These are phyloP conservation scores for Taiozyma sp. DNA, from an alignment of 1,139 yeast species.

Conservation along the genomic window DNA sequence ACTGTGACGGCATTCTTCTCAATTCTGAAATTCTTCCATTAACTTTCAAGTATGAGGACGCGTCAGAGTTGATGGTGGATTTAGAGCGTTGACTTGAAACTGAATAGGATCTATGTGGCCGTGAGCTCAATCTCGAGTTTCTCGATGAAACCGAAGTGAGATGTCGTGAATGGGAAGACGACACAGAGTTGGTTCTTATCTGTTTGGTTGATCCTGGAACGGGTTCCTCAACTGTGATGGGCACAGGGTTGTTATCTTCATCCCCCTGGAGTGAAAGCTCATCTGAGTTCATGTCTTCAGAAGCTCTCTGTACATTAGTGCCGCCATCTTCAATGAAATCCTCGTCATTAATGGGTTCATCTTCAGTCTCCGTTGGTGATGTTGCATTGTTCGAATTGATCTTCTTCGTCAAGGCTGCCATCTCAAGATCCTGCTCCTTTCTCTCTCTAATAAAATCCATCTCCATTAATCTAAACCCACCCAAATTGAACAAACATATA, in stretches of 20 bases:
- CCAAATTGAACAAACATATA: constrained; percentile 65
- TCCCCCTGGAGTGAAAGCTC: not conserved
- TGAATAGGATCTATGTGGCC: not conserved
- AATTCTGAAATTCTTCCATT: constrained; percentile 14
- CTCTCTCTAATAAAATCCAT: constrained; percentile 47
- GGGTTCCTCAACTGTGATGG: not conserved
- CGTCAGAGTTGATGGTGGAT: not conserved
- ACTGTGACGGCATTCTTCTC: constrained; percentile 44
- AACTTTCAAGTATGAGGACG: not conserved
- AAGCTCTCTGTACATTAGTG: not conserved
- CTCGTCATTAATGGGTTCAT: not conserved
- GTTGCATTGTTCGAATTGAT: not conserved
- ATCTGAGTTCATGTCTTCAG: not conserved
- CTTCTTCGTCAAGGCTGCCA: not conserved
- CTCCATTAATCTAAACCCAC: constrained; percentile 65
- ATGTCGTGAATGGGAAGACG: not conserved
- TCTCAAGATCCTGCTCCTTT: not conserved
- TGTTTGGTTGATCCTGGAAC: not conserved
- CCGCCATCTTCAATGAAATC: not conserved
- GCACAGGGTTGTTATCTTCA: not conserved
- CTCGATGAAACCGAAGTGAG: not conserved
- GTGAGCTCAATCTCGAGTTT: not conserved
- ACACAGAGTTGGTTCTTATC: not conserved
- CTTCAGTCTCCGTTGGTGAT: not conserved
- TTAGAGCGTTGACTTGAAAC: not conserved